Base-by-base conservation (phyloP, 2,329 filamentous ascomycete genomes). In the Monilinia vaccinii-corymbosi region DNA sequence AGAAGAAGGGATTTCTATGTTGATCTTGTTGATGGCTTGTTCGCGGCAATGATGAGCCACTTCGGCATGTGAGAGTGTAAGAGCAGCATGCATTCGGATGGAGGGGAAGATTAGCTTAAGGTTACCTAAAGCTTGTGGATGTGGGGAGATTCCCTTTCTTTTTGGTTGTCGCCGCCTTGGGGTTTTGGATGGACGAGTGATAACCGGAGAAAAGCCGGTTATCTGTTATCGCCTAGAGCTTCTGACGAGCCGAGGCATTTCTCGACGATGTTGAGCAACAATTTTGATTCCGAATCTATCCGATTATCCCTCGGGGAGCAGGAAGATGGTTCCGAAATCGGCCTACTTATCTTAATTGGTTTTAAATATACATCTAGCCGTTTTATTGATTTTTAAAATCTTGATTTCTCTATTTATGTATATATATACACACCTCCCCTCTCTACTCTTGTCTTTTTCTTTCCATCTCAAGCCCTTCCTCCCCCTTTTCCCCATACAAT, bases 171-270 rank as follows among this genome's bases (percentile, higher is more conserved):
- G 56, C 56, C 56, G 56, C 56, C 46, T 58, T 51, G 51, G 9
- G 56, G n/a, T n/a, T n/a, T n/a, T 25, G 28, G 21, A 11, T 49
- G 6, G 13, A 11, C 28, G 44, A 28, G 28, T 49, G 40, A 34
- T 21, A 47, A 23, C 18, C 25, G 42, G 21, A 3, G 2, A 14
- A 58, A 44, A 11, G 13, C 23, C 46, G 18, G 34, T 40, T 58
- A 58, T 58, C 56, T 58, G 40, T 56, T 58, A 58, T 58, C 56
- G 56, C 56, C 56, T 44, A 58, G 46, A 32, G n/a, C n/a, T 25
- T n/a, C 34, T 23, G 45, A 44, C 51, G 32, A 40, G 36, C 56
- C 56, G 56, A 58, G 56, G 56, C 47, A 58, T 40, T 34, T 50
- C 47, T 50, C 46, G 36, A 50, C 23, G 6, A 3, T 25, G 36